Evolutionary conservation across 2,329 filamentous ascomycete species (phyloP), one percentile per base, ranked within the genome.

Genomic region (Aspergillus sp.): DNA sequence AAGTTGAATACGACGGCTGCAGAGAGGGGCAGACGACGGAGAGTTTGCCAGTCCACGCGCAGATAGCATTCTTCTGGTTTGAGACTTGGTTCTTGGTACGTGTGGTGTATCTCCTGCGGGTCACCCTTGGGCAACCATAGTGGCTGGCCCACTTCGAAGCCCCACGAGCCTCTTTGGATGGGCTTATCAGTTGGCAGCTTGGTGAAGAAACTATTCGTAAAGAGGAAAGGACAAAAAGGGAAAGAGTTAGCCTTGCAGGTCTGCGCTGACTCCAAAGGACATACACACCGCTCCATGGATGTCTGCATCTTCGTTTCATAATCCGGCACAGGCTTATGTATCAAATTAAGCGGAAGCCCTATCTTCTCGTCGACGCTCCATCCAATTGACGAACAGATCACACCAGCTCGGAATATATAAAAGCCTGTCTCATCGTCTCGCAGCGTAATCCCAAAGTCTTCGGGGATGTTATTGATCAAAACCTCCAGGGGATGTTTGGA

Each of bases 261-360:
- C 19, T 19, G 19, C 19, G 19, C 19, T 19, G 19, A 19, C 19
- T 19, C 19, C 19, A 19, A 19, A 19, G 19, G 19, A 26, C 27
- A 4, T n/a, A 40, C 76, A 43, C 68, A 88, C 79, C 86, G 76
- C 58, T 94, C 87, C 84, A 94, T 90, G 36, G 85, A 89, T 52
- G 88, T 85, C 34, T 85, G 79, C 85, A 94, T 89, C 71, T 90
- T 94, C 62, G 87, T 83, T 54, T 86, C 86, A 64, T 91, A 94
- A 57, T 93, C 86, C 0, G 88, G 88, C 26, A 94, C 84, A 0
- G 78, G 75, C 1, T 68, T 68, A 60, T 94, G 88, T 50, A 94
- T 91, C 48, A 81, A 77, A 7, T 82, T 73, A 9, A 94, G 70
- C 26, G 77, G 76, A 54, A 82, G 66, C 0, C 86, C 86, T 45